phyloP scores from a whole-genome alignment of 257 asterid species.

The Solanum clarkiae region DNA sequence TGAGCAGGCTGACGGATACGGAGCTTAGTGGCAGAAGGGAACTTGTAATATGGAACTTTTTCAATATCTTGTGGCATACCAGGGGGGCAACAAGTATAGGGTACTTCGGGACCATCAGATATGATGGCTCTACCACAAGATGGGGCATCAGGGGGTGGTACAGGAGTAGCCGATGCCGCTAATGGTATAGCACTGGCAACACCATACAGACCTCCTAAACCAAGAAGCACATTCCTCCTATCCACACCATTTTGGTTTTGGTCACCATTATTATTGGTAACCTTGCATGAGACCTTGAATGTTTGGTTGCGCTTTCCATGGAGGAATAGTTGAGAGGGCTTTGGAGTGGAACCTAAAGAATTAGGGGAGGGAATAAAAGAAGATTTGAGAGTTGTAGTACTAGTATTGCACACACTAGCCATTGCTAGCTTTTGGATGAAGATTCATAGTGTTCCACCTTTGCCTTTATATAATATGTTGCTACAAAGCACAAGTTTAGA shows the following conservation, averaged over 20 bases:
- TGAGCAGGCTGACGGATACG: slow-evolving; percentile 6
- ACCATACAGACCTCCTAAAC: background rate
- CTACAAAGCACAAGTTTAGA: background rate
- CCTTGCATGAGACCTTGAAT: background rate
- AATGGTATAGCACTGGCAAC: background rate
- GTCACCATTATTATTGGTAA: background rate
- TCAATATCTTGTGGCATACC: background rate
- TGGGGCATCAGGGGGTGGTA: background rate
- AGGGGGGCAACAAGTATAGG: background rate
- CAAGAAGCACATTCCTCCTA: background rate
- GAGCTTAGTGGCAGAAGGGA: background rate
- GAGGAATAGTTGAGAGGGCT: background rate
- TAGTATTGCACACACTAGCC: background rate
- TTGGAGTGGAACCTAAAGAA: background rate
- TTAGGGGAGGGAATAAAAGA: background rate
- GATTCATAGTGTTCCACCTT: background rate
- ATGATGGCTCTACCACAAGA: background rate
- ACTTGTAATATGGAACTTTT: background rate
- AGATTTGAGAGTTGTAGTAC: background rate
- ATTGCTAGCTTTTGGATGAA: background rate
- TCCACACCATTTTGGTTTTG: background rate
- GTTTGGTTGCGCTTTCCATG: background rate
- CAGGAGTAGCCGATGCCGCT: background rate
- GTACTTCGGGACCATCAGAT: background rate
- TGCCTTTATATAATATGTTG: background rate